Conservation (phyloP, 495 filamentous ascomycete species). For the Hypoxylon trugodes region DNA sequence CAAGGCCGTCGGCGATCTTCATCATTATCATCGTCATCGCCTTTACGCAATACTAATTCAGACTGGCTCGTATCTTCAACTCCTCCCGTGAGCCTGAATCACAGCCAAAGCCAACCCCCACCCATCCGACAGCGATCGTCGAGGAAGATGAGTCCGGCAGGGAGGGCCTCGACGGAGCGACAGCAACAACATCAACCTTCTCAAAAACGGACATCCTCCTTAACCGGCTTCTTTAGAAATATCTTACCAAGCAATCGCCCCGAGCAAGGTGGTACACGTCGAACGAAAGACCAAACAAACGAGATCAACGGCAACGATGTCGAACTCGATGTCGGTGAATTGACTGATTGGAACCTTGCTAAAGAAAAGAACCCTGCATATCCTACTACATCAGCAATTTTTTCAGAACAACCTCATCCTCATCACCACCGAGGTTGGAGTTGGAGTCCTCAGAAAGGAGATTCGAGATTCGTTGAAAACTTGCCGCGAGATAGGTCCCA, state of each 20-base stretch:
- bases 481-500: conserved; percentile 11
- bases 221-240: conserved; percentile 44
- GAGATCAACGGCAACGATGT: too few species aligned
- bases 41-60: conserved; percentile 13
- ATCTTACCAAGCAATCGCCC: conserved; percentile 53
- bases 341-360: conserved; percentile 42
- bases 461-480: conserved; percentile 27
- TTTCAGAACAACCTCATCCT: conserved; percentile 7
- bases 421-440: conserved; percentile 25
- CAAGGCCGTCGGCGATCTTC: conserved; percentile 22
- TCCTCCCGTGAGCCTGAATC: conserved; percentile 2
- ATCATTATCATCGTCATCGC: conserved; percentile 29
- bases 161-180: conserved; percentile 3
- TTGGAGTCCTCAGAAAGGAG: conserved; percentile 35
- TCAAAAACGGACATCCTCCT: conserved; percentile 43
- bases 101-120: conserved; percentile 26
- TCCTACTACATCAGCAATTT: background rate
- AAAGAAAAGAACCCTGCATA: conserved; percentile 19
- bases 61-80: conserved; percentile 24
- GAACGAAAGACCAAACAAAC: conserved; percentile 29
- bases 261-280: conserved; percentile 53
- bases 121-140: conserved; percentile 20
- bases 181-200: background rate
- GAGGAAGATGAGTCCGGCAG: conserved; percentile 29
- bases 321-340: conserved; percentile 29